Evolutionary conservation across 2,329 filamentous ascomycete genomes (phyloP).

Genomic region (Zasmidium citrigriseum): DNA sequence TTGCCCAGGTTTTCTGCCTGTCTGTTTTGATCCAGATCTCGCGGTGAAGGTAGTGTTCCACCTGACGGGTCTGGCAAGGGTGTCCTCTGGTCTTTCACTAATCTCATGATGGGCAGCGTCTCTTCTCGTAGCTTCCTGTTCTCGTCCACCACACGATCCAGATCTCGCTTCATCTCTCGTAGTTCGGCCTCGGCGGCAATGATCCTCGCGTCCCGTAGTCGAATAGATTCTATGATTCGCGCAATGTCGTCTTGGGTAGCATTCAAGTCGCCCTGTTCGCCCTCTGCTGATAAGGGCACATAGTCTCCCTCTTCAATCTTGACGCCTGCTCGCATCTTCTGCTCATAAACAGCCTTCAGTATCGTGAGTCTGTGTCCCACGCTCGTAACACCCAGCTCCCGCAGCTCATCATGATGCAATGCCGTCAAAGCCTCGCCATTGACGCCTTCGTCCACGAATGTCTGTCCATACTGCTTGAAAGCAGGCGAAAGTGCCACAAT

Average conservation of each 20-base stretch:
- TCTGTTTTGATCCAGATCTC: slow-evolving; percentile 26
- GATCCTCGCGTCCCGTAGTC: slow-evolving; percentile 87
- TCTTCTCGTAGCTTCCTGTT: slow-evolving; percentile 88
- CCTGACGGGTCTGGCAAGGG: slow-evolving; percentile 66
- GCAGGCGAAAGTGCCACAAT: slow-evolving; percentile 52
- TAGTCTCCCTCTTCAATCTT: slow-evolving; percentile 92
- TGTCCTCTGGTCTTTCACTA: slow-evolving; percentile 88
- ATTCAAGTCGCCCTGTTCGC: slow-evolving; percentile 78
- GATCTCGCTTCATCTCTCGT: slow-evolving; percentile 65
- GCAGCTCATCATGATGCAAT: slow-evolving; percentile 87
- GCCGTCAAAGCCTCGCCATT: slow-evolving; percentile 88
- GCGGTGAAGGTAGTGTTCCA: slow-evolving; percentile 35
- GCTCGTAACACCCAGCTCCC: slow-evolving; percentile 90
- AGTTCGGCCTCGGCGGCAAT: slow-evolving; percentile 79
- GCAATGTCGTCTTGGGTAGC: slow-evolving; percentile 93
- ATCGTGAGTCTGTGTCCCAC: slow-evolving; percentile 94
- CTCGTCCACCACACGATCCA: slow-evolving; percentile 66
- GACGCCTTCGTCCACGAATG: slow-evolving; percentile 79
- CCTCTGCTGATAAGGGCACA: slow-evolving; percentile 86
- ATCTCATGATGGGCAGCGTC: slow-evolving; percentile 82
- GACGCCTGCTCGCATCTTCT: slow-evolving; percentile 91
- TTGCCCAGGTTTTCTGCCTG: slow-evolving; percentile 31
- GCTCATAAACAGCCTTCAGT: slow-evolving; percentile 92
- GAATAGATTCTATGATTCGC: slow-evolving; percentile 84
- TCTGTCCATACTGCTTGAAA: slow-evolving; percentile 36